These are phyloP conservation scores for Ogataea paraovalis DNA, from an alignment of 805 yeast species.

Conservation along the genomic window DNA sequence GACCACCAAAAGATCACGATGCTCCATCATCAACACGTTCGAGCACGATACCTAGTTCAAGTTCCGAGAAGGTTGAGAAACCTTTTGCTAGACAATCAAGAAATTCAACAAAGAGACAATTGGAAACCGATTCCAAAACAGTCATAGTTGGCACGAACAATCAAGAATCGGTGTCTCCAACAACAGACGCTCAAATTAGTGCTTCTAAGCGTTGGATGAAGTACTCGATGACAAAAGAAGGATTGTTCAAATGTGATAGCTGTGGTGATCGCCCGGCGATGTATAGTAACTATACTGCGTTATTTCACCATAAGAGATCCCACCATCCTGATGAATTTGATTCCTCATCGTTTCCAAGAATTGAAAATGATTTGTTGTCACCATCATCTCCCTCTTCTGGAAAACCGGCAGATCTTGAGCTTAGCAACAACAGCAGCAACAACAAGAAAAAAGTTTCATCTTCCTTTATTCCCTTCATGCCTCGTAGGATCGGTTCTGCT, in stretches of 20 bases:
- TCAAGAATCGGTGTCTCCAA: not conserved
- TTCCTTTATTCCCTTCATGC: not conserved
- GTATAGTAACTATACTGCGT: constrained; percentile 17
- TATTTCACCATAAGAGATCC: constrained; percentile 19
- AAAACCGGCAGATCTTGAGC: not conserved
- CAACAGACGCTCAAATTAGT: not conserved
- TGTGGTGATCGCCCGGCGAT: constrained; percentile 9
- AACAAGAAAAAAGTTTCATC: not conserved
- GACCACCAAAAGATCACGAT: not conserved
- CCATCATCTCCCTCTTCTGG: not conserved
- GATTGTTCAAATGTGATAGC: constrained; percentile 19
- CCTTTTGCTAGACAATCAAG: constrained; percentile 7
- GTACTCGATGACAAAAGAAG: constrained; percentile 18
- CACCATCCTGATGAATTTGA: constrained; percentile 19
- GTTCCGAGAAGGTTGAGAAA: not conserved
- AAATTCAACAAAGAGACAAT: constrained; percentile 16
- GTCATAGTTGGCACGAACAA: not conserved
- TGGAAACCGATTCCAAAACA: constrained; percentile 2
- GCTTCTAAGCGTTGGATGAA: constrained; percentile 10
- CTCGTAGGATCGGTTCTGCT: constrained; percentile 10
- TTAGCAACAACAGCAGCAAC: too few relatives aligned
- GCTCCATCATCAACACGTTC: not conserved
- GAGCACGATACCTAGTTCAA: not conserved
- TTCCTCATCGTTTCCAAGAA: not conserved
- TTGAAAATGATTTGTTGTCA: not conserved